phyloP scores from a whole-genome alignment of 2,329 filamentous ascomycete species.

The Aspergillus sp. region DNA sequence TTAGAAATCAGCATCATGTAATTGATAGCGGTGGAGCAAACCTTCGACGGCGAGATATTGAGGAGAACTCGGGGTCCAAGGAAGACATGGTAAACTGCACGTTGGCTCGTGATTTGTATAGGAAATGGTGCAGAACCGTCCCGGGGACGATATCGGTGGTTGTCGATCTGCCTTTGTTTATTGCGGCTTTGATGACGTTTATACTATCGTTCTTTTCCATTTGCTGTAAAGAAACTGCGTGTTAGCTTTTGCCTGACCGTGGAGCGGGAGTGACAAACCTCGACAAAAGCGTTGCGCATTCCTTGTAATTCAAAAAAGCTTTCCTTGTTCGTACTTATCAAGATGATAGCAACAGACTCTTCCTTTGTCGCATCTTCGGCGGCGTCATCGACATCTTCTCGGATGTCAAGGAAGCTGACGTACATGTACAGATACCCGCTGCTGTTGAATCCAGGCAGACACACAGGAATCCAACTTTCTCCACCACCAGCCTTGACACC shows the following conservation, averaged over 20 bases:
- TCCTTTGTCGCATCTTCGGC: constrained; percentile 47
- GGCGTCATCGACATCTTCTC: constrained; percentile 42
- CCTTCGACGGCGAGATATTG: constrained; percentile 58
- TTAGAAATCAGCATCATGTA: neutral
- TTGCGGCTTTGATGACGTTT: constrained; percentile 66
- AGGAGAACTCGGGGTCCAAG: constrained; percentile 64
- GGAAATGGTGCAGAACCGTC: constrained; percentile 78
- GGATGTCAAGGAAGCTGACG: constrained; percentile 81
- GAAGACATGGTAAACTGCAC: constrained; percentile 95
- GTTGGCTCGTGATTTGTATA: constrained; percentile 92
- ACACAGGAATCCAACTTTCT: constrained; percentile 96
- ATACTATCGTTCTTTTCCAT: constrained; percentile 73
- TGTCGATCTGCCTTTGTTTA: constrained; percentile 64
- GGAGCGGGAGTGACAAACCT: constrained; percentile 34
- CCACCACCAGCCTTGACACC: constrained; percentile 88
- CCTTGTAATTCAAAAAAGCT: constrained; percentile 85
- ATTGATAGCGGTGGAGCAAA: constrained; percentile 23
- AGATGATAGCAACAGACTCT: constrained; percentile 78
- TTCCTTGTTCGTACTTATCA: constrained; percentile 90
- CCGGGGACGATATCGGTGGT: constrained; percentile 74
- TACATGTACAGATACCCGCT: constrained; percentile 98
- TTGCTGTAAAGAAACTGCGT: constrained; percentile 45
- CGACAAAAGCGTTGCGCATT: constrained; percentile 58
- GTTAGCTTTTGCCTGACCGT: constrained; percentile 18
- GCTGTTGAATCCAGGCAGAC: constrained; percentile 94